Evolutionary conservation across 257 asterid genomes (phyloP).

Genomic region (Capsicum pubescens): DNA sequence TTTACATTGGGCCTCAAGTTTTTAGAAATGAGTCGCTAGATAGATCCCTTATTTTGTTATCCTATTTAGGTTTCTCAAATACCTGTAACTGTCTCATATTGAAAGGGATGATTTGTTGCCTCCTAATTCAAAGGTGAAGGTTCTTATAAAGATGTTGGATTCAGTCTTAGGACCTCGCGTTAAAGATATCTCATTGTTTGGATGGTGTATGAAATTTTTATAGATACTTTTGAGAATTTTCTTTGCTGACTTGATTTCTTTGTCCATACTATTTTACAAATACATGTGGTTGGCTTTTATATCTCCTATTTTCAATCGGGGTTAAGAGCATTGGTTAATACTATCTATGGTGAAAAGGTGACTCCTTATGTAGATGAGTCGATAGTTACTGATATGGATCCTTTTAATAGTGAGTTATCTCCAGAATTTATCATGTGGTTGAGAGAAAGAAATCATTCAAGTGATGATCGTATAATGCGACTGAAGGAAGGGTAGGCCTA

Average conservation of each 20-base stretch:
- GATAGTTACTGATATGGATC: slow-evolving; percentile 64
- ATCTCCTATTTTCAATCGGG: slow-evolving; percentile 91
- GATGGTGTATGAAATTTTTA: neutral
- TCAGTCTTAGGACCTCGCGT: neutral
- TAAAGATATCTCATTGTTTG: slow-evolving; percentile 19
- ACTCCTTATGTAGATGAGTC: slow-evolving; percentile 83
- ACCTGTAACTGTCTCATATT: neutral
- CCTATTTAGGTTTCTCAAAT: slow-evolving; percentile 26
- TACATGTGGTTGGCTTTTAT: slow-evolving; percentile 85
- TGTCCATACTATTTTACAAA: slow-evolving; percentile 50
- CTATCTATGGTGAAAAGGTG: slow-evolving; percentile 79
- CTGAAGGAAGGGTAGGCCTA: slow-evolving; percentile 74
- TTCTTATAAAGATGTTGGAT: slow-evolving; percentile 1
- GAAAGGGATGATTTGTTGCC: neutral
- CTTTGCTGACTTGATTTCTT: slow-evolving; percentile 26
- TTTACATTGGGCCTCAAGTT: slow-evolving; percentile 81
- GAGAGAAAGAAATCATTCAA: slow-evolving; percentile 77
- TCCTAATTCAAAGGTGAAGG: neutral
- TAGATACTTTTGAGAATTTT: neutral
- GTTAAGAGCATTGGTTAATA: slow-evolving; percentile 84
- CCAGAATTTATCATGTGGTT: slow-evolving; percentile 77
- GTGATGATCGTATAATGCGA: slow-evolving; percentile 71
- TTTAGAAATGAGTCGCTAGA: slow-evolving; percentile 58
- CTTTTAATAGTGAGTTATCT: slow-evolving; percentile 51
- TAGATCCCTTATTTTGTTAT: slow-evolving; percentile 19